Percentiles rank a stretch among this genome's conserved stretches.
Conservation (phyloP, 176 grass and related monocot species). For the Pontederia paniculata region DNA sequence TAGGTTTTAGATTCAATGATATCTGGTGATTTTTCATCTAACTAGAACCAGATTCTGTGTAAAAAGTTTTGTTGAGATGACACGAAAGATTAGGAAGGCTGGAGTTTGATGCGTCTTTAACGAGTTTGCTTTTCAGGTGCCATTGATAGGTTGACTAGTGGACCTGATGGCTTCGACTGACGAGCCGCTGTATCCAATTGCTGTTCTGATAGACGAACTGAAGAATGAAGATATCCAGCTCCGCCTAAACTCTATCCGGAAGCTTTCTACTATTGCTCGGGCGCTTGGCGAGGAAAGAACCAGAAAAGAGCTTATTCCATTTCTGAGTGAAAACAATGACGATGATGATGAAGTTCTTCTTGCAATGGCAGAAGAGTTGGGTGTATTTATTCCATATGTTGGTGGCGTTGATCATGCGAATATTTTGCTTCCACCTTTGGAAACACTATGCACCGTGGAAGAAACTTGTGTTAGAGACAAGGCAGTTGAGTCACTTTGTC, state of each 20-base stretch:
- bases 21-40: too few relatives aligned
- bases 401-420: conserved; percentile 82
- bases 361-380: conserved; percentile 92
- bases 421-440: conserved; percentile 69
- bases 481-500: conserved; percentile 79
- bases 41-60: too few relatives aligned
- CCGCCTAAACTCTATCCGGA: conserved; percentile 83
- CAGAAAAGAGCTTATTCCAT: conserved; percentile 88
- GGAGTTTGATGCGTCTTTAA: too few relatives aligned
- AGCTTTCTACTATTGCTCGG: conserved; percentile 79
- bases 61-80: too few relatives aligned
- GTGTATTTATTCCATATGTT: conserved; percentile 91
- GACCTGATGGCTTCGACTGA: conserved; percentile 65
- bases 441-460: conserved; percentile 83
- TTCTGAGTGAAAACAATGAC: conserved; percentile 93
- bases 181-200: conserved; percentile 85
- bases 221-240: conserved; percentile 97
- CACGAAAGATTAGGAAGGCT: too few relatives aligned
- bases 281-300: conserved; percentile 92
- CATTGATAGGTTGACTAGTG: background rate
- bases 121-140: too few relatives aligned
- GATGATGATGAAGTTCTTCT: conserved; percentile 98
- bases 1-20: too few relatives aligned
- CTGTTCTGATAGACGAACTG: conserved; percentile 80
- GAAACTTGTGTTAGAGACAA: conserved; percentile 95